Percentiles rank a stretch among this genome's conserved stretches.
Conservation (phyloP, 768 basidiomycete genomes). For the Podaxis carcinomalis region DNA sequence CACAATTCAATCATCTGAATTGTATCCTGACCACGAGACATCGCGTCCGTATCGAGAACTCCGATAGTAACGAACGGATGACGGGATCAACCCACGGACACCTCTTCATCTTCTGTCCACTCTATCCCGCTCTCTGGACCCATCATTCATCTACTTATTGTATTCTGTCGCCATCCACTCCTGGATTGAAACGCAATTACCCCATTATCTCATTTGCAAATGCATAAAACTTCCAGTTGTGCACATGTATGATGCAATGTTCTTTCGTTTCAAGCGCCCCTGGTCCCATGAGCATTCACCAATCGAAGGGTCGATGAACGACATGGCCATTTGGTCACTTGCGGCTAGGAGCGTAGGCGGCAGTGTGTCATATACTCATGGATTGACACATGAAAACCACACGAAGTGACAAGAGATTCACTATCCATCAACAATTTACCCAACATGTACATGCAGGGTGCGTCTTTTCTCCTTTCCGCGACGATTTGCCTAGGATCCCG, state of each 20-base stretch:
- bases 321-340: neutral
- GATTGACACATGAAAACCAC: neutral
- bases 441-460: neutral
- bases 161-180: neutral
- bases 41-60: neutral
- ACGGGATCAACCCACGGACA: neutral
- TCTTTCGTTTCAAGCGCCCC: neutral
- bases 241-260: neutral
- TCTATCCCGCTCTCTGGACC: neutral
- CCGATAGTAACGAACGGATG: neutral
- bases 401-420: neutral
- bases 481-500: constrained; percentile 10
- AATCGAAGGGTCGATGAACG: neutral
- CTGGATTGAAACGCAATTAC: neutral
- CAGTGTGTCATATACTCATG: neutral
- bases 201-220: neutral
- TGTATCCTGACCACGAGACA: neutral
- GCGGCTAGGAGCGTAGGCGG: neutral
- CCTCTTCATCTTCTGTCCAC: neutral
- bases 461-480: neutral
- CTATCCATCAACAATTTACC: neutral
- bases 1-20: neutral
- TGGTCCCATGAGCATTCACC: neutral
- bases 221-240: neutral
- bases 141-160: neutral